Conservation (phyloP, 2,329 filamentous ascomycete genomes). For the Chrysoporthe austroafricana region DNA sequence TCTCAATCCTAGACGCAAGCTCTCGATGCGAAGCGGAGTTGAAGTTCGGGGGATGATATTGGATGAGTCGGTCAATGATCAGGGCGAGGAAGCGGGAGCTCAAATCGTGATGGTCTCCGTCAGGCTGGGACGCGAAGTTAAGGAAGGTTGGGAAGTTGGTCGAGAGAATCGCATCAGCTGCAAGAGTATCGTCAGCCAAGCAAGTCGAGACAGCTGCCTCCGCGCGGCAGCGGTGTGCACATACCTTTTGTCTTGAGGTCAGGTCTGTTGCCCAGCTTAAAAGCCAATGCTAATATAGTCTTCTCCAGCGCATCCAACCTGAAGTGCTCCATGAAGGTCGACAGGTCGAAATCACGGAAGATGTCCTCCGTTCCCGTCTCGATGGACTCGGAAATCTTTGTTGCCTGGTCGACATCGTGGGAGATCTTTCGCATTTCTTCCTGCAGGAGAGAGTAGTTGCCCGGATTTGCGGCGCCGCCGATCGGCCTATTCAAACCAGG, state of each 20-base stretch:
- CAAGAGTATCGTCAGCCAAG: conserved; percentile 5
- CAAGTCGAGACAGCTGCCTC: conserved; percentile 44
- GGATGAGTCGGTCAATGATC: conserved; percentile 83
- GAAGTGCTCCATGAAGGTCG: conserved; percentile 94
- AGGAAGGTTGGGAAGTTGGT: conserved; percentile 79
- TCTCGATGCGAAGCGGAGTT: conserved; percentile 75
- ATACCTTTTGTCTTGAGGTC: conserved; percentile 90
- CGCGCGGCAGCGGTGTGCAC: conserved; percentile 10
- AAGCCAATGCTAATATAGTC: conserved; percentile 84
- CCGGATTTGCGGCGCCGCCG: conserved; percentile 61
- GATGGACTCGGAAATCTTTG: conserved; percentile 91
- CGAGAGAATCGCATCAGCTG: conserved; percentile 88
- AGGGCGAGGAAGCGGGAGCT: conserved; percentile 72
- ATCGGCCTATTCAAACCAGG: conserved; percentile 73
- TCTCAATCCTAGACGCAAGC: conserved; percentile 66
- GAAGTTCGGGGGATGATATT: conserved; percentile 85
- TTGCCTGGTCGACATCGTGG: conserved; percentile 78
- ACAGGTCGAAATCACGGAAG: conserved; percentile 95
- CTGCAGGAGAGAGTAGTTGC: conserved; percentile 81
- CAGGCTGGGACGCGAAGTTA: conserved; percentile 71
- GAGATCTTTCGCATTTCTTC: conserved; percentile 86
- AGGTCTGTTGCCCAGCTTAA: conserved; percentile 77
- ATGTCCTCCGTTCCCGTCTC: conserved; percentile 90
- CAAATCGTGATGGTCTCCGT: conserved; percentile 68
- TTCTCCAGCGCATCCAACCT: conserved; percentile 88